These are phyloP conservation scores for Blastomyces emzantsi DNA, from an alignment of 2,329 filamentous ascomycete genomes.

Conservation along the genomic window DNA sequence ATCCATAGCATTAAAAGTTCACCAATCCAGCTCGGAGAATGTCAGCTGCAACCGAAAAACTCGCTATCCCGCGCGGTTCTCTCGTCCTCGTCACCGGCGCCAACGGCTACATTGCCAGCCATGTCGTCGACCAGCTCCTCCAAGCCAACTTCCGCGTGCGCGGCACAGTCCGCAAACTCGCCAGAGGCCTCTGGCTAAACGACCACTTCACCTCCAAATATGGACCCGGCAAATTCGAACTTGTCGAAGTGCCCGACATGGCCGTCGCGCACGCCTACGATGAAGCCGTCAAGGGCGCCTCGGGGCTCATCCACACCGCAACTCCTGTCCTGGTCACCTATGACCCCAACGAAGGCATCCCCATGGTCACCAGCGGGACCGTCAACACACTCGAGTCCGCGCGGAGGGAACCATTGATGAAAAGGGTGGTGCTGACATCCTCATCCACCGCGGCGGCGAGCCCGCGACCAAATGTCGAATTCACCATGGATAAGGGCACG, in stretches of 20 bases:
- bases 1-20: neutral
- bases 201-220: conserved; percentile 3
- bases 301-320: conserved; percentile 7
- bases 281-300: conserved; percentile 8
- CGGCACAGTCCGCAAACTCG: conserved; percentile 36
- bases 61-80: conserved; percentile 23
- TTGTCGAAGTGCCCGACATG: conserved; percentile 9
- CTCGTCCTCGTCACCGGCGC: conserved; percentile 40
- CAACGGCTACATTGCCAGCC: conserved; percentile 40
- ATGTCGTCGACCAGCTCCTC: conserved; percentile 36
- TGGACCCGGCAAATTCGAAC: conserved; percentile 1
- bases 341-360: conserved; percentile 7
- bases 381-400: conserved; percentile 1
- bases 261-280: conserved; percentile 7
- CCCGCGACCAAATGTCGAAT: conserved; percentile 28
- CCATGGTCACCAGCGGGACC: conserved; percentile 3
- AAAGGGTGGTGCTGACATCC: conserved; percentile 39
- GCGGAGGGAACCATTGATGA: conserved; percentile 22
- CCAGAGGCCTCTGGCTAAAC: conserved; percentile 3
- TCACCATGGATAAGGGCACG: conserved; percentile 26
- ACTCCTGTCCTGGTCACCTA: conserved; percentile 2
- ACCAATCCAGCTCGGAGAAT: neutral
- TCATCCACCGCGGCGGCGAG: conserved; percentile 30
- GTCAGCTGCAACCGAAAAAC: neutral
- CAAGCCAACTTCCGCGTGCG: conserved; percentile 37